Percentiles rank a stretch among this genome's conserved stretches.
These are phyloP conservation scores for Coprinopsis cinerea DNA, from an alignment of 768 basidiomycete genomes.

Conservation along the genomic window DNA sequence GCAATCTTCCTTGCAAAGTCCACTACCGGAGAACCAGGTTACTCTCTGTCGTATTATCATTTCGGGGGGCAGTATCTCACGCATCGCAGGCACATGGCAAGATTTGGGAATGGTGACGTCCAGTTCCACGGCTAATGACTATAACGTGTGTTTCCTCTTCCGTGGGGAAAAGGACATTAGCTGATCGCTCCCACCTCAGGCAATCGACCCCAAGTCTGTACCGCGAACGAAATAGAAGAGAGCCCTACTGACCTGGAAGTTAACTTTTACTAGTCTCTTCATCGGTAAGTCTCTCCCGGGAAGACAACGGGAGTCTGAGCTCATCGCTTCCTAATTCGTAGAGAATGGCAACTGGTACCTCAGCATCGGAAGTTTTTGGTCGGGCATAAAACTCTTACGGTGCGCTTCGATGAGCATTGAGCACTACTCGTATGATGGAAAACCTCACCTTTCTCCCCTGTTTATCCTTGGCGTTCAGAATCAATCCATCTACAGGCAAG, in stretches of 20 bases:
- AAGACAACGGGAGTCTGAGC: neutral
- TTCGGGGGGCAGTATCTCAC: constrained; percentile 2
- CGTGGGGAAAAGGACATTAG: too few relatives aligned
- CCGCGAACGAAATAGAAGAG: neutral
- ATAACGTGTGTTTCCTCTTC: constrained; percentile 30
- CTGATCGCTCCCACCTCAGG: too few relatives aligned
- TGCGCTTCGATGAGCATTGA: constrained; percentile 13
- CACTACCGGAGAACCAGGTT: constrained; percentile 39
- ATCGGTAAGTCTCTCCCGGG: constrained; percentile 20
- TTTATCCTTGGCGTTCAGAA: constrained; percentile 13
- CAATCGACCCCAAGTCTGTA: constrained; percentile 49
- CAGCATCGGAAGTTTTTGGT: constrained; percentile 51
- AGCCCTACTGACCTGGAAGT: constrained; percentile 1
- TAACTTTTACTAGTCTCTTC: constrained; percentile 20
- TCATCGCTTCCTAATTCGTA: constrained; percentile 9
- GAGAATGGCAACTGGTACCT: constrained; percentile 43
- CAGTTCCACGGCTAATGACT: constrained; percentile 30
- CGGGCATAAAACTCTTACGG: constrained; percentile 41
- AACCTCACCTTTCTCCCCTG: neutral
- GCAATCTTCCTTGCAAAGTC: constrained; percentile 52
- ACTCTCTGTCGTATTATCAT: neutral
- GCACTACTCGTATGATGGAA: neutral
- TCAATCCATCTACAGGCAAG: constrained; percentile 38
- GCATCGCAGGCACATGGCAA: constrained; percentile 31
- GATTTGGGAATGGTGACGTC: constrained; percentile 45